Base-by-base conservation (phyloP, 306 rosid genomes). In the Rosa chinensis region DNA sequence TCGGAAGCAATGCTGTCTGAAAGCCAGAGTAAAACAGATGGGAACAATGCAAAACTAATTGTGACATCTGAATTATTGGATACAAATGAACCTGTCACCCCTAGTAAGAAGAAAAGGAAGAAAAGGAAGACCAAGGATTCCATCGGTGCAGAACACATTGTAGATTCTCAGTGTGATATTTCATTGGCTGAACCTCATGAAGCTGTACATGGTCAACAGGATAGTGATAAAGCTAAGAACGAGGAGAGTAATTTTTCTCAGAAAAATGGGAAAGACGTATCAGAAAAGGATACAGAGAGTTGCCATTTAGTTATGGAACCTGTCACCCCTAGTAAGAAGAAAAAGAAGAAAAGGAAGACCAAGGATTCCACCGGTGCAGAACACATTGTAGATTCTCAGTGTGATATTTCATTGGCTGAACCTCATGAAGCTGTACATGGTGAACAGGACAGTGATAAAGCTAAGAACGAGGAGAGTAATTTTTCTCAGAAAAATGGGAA, bases 31-130 rank as follows among this genome's bases (percentile, higher is more conserved):
- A 73, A 81, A 28, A 42, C 73, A 5, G 82, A 85, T 75, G 61
- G 73, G 53, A 82, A 77, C n/a, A 25, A 66, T 55, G 62, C 35
- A 73, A 86, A 80, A 79, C 62, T 76, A 39, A 76, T 50, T 39
- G 80, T 58, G 50, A 70, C 85, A 58, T 77, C 87, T 80, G 71
- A 89, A 71, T 83, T 73, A 17, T 70, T 53, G 40, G 82, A 84
- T 43, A 69, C 32, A 56, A 70, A 58, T 82, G 85, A 56, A 77
- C 74, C 72, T 71, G 47, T 40, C 74, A 80, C 55, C 21, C 72
- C 79, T 75, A 58, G 73, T 82, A 83, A 85, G 84, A 86, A 70
- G 56, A 82, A 76, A 61, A 89, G 43, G 75, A 78, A 80, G 86
- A 78, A 8, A 53, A 87, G 71, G 81, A 89, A 84, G 58, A 20